Evolutionary conservation across 1,284 basidiomycete species (phyloP), one percentile per base, ranked within the genome.

Genomic region (Mycosarcoma mackinlayi): DNA sequence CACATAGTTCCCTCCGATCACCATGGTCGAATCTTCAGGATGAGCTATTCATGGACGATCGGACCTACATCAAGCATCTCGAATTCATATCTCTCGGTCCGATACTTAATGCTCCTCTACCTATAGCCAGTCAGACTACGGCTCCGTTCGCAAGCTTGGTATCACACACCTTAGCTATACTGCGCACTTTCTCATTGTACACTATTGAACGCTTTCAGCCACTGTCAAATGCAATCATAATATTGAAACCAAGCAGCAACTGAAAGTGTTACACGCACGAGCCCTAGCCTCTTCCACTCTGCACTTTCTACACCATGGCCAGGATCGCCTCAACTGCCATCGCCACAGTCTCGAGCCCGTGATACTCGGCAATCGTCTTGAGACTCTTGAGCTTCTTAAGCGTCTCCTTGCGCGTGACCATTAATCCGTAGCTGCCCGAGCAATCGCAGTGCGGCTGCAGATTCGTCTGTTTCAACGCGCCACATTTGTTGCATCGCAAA

Each of bases 381-480:
- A 80, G 45, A 11, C 58, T 35, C 19, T 35, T 62, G 30, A 81
- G 44, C 47, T 59, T 73, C 35, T 65, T 64, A 39, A 75, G 16
- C 38, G 76, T 78, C 25, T 79, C 78, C 39, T 71, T 68, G 25
- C 73, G 49, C 30, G 68, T 73, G 6, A 71, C 59, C 52, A 73
- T 72, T 49, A 78, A 51, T 2, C 72, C 74, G 60, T 72, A 82
- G 2, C 53, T 27, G 16, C 94, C 95, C 7, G 93, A 46, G 83
- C 96, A 98, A 28, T 87, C 86, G 80, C 95, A 98, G 59, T 91
- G 91, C 55, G 89, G 85, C 13, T 91, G 90, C 28, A 97, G 86
- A 78, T 94, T 94, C 76, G 93, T 90, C 52, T 90, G 88, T 74
- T 91, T 91, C 62, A 95, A 88, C 84, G 93, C 91, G 76, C 91